Evolutionary conservation across 2,329 filamentous ascomycete species (phyloP).

Genomic region (Colletotrichum euphorbiae): DNA sequence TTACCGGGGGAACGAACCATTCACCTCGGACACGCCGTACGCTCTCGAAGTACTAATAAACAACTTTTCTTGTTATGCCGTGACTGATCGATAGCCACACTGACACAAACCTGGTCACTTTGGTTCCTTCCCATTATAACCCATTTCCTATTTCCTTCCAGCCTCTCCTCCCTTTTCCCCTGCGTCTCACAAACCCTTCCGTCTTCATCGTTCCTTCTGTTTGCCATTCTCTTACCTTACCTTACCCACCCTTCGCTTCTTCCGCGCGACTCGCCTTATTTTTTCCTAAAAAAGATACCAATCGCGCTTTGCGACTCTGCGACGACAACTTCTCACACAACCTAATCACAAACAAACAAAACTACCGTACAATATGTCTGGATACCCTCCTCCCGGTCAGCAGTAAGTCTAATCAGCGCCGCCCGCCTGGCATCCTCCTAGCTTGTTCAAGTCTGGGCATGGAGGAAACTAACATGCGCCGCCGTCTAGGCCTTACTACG

Average conservation of each 20-base stretch:
- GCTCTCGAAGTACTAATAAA: constrained; percentile 15
- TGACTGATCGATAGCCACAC: constrained; percentile 2
- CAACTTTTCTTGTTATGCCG: constrained; percentile 8
- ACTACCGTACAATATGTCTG: constrained; percentile 49
- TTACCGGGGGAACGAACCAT: constrained; percentile 1
- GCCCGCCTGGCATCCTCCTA: not conserved
- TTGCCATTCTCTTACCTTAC: constrained; percentile 7
- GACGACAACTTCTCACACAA: not conserved
- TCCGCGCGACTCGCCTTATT: constrained; percentile 8
- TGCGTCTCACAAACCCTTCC: not conserved
- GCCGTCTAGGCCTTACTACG: constrained; percentile 39
- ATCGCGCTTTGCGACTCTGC: constrained; percentile 19
- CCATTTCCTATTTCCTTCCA: constrained; percentile 26
- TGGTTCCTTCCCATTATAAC: not conserved
- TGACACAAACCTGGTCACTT: no score
- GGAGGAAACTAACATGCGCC: constrained; percentile 16
- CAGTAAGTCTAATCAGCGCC: constrained; percentile 21
- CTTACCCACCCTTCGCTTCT: constrained; percentile 26
- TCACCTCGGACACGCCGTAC: constrained; percentile 23
- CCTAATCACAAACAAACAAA: constrained; percentile 10
- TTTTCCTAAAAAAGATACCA: constrained; percentile 15
- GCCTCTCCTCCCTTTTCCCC: constrained; percentile 12
- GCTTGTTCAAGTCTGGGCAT: not conserved
- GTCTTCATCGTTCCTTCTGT: constrained; percentile 24
- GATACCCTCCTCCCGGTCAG: constrained; percentile 44